phyloP scores from a whole-genome alignment of 169 alveolate species.

The Plasmodium coatneyi region DNA sequence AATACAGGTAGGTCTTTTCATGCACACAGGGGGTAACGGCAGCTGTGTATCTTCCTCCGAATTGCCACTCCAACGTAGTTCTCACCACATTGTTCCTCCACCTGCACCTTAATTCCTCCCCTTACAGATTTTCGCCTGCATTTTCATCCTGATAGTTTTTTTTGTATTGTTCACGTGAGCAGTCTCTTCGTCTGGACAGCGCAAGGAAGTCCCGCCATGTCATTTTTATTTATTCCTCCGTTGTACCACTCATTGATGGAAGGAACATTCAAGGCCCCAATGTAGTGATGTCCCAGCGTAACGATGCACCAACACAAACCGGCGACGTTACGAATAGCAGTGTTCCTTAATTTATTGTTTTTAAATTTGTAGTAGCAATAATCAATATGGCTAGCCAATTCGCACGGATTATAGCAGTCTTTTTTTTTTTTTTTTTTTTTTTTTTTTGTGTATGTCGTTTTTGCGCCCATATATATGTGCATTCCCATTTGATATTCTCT shows the following conservation, averaged over 20 bases:
- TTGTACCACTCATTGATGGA: neutral
- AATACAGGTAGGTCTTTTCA: conserved; percentile 23
- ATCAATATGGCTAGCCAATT: neutral
- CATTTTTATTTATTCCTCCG: neutral
- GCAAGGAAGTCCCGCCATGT: neutral
- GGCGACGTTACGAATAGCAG: neutral
- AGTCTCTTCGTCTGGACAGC: neutral
- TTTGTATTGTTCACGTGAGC: conserved; percentile 31
- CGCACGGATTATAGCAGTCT: neutral
- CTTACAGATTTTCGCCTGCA: conserved; percentile 43
- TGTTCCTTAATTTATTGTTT: neutral
- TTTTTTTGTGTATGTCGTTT: neutral
- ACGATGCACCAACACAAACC: neutral
- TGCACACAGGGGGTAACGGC: neutral
- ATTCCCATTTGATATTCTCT: neutral
- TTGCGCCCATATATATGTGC: neutral
- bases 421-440: neutral
- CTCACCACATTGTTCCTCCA: neutral
- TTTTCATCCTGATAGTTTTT: conserved; percentile 49
- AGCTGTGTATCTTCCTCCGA: neutral
- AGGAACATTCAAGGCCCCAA: neutral
- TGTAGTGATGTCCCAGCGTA: neutral
- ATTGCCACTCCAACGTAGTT: neutral
- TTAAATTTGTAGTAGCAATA: neutral
- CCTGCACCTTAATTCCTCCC: neutral